Percentiles rank a stretch among this genome's conserved stretches.
phyloP scores from a whole-genome alignment of 352 stramenopile genomes.

The Blastocystis sp. region DNA sequence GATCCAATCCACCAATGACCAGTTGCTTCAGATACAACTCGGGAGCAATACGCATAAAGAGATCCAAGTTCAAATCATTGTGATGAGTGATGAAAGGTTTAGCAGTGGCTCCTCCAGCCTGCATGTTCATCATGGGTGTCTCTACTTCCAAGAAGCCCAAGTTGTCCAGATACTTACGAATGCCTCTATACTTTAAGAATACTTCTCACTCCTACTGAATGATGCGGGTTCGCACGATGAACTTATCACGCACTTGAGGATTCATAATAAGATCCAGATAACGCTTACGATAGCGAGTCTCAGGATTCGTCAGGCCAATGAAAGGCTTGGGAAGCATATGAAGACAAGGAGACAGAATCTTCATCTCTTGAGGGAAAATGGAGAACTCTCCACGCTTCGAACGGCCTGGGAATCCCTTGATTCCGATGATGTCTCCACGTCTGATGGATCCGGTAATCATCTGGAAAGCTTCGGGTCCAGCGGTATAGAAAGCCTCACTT shows the following conservation, averaged over 20 bases:
- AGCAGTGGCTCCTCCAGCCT: constrained; percentile 87
- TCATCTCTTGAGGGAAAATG: constrained; percentile 83
- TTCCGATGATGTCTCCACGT: constrained; percentile 89
- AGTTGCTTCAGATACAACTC: constrained; percentile 94
- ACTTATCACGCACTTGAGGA: constrained; percentile 80
- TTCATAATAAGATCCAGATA: constrained; percentile 97
- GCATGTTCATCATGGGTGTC: constrained; percentile 96
- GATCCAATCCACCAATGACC: constrained; percentile 87
- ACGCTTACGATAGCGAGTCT: constrained; percentile 92
- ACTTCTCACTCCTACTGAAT: constrained; percentile 64
- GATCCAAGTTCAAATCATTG: constrained; percentile 86
- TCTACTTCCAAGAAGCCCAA: constrained; percentile 84
- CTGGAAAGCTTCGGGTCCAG: constrained; percentile 73
- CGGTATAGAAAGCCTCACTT: constrained; percentile 72
- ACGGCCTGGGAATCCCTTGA: constrained; percentile 85
- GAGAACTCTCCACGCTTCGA: constrained; percentile 93
- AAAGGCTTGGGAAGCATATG: constrained; percentile 86
- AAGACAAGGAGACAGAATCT: constrained; percentile 87
- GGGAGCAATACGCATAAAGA: constrained; percentile 86
- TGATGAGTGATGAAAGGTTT: constrained; percentile 95
- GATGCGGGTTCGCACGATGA: constrained; percentile 82
- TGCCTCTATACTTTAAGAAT: constrained; percentile 50
- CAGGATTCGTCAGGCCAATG: constrained; percentile 75
- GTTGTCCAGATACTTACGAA: constrained; percentile 78
- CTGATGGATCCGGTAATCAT: constrained; percentile 81